A percentile compares a stretch with the other conserved stretches of the same genome.
phyloP scores from a whole-genome alignment of 352 stramenopile genomes.

The Phytophthora ramorum region DNA sequence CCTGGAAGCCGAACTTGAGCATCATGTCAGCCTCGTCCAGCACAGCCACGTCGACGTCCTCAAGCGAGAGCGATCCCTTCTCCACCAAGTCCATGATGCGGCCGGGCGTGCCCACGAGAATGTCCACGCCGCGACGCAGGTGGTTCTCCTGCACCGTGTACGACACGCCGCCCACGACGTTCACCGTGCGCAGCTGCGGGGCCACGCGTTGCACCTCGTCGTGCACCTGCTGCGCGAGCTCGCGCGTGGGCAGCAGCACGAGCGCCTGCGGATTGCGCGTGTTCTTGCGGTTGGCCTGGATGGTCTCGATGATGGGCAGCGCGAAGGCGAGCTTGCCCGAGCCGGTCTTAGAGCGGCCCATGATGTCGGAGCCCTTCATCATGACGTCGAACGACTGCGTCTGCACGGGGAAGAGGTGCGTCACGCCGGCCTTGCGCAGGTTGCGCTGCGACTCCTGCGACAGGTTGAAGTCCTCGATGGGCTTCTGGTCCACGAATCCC shows the following conservation, averaged over 20 bases:
- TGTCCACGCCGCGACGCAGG: constrained; percentile 92
- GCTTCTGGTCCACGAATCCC: constrained; percentile 81
- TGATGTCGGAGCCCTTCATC: constrained; percentile 83
- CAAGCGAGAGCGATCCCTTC: constrained; percentile 92
- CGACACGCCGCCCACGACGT: constrained; percentile 94
- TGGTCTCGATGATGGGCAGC: constrained; percentile 80
- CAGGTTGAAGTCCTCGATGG: constrained; percentile 68
- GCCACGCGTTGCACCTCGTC: constrained; percentile 90
- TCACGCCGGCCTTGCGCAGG: constrained; percentile 68
- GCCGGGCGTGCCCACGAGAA: constrained; percentile 96
- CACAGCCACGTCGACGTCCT: constrained; percentile 90
- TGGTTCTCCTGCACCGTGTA: constrained; percentile 94
- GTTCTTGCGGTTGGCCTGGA: constrained; percentile 53
- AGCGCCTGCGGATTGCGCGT: constrained; percentile 88
- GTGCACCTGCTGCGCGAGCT: constrained; percentile 97
- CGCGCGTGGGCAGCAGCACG: constrained; percentile 96
- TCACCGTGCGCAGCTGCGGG: constrained; percentile 91
- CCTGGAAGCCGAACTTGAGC: constrained; percentile 98
- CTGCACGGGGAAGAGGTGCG: constrained; percentile 87
- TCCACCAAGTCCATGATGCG: constrained; percentile 97
- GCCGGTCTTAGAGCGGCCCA: constrained; percentile 84
- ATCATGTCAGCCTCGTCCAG: constrained; percentile 98
- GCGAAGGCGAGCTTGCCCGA: constrained; percentile 84
- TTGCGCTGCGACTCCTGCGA: constrained; percentile 66
- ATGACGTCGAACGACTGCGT: constrained; percentile 84